These are phyloP conservation scores for Hanseniaspora sp. DNA, from an alignment of 1,139 yeast genomes.

Conservation along the genomic window DNA sequence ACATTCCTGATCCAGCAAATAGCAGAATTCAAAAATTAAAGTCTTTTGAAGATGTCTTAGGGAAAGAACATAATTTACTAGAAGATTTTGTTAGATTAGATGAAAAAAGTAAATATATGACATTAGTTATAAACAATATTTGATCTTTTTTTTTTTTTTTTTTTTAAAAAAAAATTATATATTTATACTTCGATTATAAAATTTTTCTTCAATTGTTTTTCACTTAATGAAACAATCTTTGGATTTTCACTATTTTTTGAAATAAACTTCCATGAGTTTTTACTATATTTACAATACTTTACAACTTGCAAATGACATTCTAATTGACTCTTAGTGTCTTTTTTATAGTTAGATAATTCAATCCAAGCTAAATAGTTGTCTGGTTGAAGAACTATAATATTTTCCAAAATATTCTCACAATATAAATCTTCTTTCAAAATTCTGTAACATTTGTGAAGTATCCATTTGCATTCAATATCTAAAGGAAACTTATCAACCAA, in stretches of 20 bases:
- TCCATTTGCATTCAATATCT: conserved; percentile 44
- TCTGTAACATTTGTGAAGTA: conserved; percentile 64
- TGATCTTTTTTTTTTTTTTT: too few species aligned
- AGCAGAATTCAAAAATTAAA: conserved; percentile 3
- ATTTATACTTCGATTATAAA: conserved; percentile 1
- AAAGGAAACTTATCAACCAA: conserved; percentile 39
- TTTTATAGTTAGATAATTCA: conserved; percentile 8
- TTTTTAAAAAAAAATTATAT: too few species aligned
- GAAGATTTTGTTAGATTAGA: neutral
- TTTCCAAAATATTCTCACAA: conserved; percentile 39
- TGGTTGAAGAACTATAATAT: conserved; percentile 57
- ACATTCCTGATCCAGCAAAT: neutral
- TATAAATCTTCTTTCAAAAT: neutral
- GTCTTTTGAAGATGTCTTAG: conserved; percentile 8
- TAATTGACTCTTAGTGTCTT: neutral
- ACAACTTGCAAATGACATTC: conserved; percentile 13
- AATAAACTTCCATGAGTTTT: conserved; percentile 9
- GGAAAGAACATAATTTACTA: conserved; percentile 2
- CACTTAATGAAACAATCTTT: neutral
- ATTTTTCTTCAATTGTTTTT: neutral
- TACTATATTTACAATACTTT: conserved; percentile 6
- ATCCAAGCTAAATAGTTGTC: conserved; percentile 58
- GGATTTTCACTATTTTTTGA: conserved; percentile 1
- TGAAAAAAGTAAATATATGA: conserved; percentile 1
- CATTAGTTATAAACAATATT: neutral